Base-by-base conservation (phyloP, 495 filamentous ascomycete genomes). In the Tuber brumale region DNA sequence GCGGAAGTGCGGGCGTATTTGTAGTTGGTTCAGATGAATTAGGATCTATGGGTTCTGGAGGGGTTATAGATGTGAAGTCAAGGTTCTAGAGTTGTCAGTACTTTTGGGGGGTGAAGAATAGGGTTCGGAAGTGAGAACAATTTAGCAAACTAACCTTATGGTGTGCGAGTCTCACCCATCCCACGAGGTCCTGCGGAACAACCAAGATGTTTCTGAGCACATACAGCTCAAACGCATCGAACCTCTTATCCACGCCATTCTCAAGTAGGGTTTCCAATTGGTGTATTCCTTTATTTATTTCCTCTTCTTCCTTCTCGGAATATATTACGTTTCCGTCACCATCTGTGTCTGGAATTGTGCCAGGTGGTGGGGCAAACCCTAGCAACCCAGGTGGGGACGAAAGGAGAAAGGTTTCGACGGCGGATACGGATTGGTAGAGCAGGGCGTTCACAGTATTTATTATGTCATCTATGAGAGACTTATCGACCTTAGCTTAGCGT, bases 391-490 rank as follows among this genome's bases (percentile, higher is more conserved):
- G 92, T 0, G 91, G 88, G 12, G 91, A 90, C 70, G 87, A 86
- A 51, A 94, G 85, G 35, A 98, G 89, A 10, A 92, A 93, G 72
- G 88, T 87, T 84, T 99, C 95, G 77, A 97, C 88, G 76, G 90
- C 91, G 76, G 92, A 91, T 77, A 97, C 90, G 73, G 93, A 93
- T 81, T 90, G 90, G 84, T 94, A 95, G 80, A 93, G 90, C 81
- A 97, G 86, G 74, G 92, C 91, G 86, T 98, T 98, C 81, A 97
- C 89, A 76, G 91, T 90, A 86, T 99, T 97, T 85, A 98, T 97
- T 77, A 99, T 92, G 83, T 98, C 95, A 87, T 99, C 95, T 83
- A 99, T 91, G 37, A 99, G 89, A 76, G 91, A 91, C 94, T 97
- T 80, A 41, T 48, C 21, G 14, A n/a, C 21, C 43, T 69, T 41